These are phyloP conservation scores for Pichia ethanolica DNA, from an alignment of 805 yeast species.

Conservation along the genomic window DNA sequence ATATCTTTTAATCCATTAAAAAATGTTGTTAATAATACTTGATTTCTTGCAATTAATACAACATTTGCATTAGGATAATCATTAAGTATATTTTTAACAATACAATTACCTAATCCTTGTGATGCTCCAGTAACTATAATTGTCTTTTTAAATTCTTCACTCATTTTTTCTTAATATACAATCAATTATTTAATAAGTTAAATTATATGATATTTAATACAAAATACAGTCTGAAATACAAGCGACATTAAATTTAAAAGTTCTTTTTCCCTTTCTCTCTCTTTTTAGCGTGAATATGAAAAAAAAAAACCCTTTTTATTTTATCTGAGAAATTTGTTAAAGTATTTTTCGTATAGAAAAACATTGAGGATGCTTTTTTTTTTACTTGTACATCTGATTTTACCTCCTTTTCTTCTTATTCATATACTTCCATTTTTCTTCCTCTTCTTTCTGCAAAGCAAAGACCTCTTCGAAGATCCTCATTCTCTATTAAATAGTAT, in stretches of 20 bases:
- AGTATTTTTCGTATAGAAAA: too few species aligned
- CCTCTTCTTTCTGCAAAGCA: constrained; percentile 3
- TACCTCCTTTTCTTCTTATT: not conserved
- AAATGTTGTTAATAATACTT: constrained; percentile 30
- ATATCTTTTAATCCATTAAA: constrained; percentile 32
- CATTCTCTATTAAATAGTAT: constrained; percentile 33
- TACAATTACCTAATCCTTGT: constrained; percentile 77
- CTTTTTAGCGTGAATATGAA: too few species aligned
- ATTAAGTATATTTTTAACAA: constrained; percentile 45
- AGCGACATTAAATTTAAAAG: too few species aligned
- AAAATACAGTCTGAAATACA: too few species aligned
- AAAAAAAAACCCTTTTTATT: too few species aligned
- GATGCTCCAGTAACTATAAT: constrained; percentile 58
- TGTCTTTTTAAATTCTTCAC: not conserved
- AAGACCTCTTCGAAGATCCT: constrained; percentile 44
- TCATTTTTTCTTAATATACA: too few species aligned
- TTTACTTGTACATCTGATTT: too few species aligned
- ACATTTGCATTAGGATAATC: constrained; percentile 32
- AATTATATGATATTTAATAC: too few species aligned
- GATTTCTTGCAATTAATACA: constrained; percentile 69
- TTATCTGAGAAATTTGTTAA: too few species aligned
- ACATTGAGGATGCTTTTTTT: too few species aligned
- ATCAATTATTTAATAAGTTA: too few species aligned
- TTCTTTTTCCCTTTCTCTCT: too few species aligned
- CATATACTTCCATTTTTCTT: not conserved